Percentiles rank a stretch among this genome's conserved stretches.
Evolutionary conservation across 768 basidiomycete genomes (phyloP).

Genomic region (Clitopilus hobsonii): DNA sequence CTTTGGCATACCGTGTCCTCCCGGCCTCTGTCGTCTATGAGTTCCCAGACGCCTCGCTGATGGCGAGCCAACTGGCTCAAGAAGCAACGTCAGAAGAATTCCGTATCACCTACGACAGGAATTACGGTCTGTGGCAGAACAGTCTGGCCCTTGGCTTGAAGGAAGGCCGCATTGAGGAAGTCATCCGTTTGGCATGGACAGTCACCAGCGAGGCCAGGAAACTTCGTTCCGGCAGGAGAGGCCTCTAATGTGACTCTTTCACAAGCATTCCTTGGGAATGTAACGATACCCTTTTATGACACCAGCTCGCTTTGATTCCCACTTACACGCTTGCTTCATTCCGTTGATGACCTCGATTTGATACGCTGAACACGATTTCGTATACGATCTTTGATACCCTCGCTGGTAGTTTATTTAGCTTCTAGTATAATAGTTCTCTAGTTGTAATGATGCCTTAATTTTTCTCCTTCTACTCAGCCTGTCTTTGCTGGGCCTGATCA

Average conservation of each 20-base stretch:
- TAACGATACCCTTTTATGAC: background rate
- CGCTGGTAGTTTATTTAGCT: conserved; percentile 13
- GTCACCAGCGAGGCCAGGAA: conserved; percentile 63
- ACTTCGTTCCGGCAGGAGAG: background rate
- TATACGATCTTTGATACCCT: background rate
- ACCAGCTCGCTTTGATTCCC: background rate
- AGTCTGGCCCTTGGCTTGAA: conserved; percentile 49
- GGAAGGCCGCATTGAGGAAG: conserved; percentile 37
- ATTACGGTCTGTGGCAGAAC: conserved; percentile 67
- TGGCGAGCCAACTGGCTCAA: conserved; percentile 47
- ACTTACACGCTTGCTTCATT: background rate
- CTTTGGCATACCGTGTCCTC: conserved; percentile 49
- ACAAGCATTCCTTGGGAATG: background rate
- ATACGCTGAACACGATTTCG: background rate
- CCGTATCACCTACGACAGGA: conserved; percentile 30
- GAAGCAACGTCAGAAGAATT: conserved; percentile 28
- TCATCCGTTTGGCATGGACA: conserved; percentile 65
- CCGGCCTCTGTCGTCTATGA: conserved; percentile 50
- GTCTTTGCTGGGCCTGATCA: background rate
- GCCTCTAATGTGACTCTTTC: background rate
- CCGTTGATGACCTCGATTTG: background rate
- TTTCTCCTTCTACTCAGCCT: background rate
- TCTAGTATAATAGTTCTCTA: background rate
- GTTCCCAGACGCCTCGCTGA: conserved; percentile 56
- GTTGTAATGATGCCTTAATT: background rate